Conservation (phyloP, 2,329 filamentous ascomycete species). For the Alternaria triticimaculans region DNA sequence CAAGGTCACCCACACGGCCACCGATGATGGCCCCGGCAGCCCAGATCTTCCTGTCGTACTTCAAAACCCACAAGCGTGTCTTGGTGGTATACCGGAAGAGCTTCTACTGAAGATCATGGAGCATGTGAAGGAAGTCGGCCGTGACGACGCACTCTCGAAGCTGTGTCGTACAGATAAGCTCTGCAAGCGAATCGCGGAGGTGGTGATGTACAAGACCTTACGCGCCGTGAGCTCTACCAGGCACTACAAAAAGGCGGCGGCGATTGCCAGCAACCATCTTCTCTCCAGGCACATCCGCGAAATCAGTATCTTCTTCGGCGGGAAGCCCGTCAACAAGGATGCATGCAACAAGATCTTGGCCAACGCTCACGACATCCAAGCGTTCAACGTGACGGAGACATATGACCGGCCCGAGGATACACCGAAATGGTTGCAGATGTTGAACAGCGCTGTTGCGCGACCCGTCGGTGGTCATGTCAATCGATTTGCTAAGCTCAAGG, state of each 20-base stretch:
- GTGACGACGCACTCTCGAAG: not conserved
- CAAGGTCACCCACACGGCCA: not conserved
- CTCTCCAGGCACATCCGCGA: not conserved
- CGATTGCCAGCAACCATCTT: not conserved
- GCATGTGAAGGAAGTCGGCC: not conserved
- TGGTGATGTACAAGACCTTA: conserved; percentile 4
- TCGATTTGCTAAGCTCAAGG: conserved; percentile 1
- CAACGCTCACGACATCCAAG: not conserved
- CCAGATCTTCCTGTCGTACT: not conserved
- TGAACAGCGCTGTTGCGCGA: not conserved
- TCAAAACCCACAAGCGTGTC: conserved; percentile 4
- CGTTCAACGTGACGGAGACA: not conserved
- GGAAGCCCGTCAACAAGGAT: not conserved
- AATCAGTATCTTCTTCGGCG: not conserved
- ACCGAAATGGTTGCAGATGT: not conserved
- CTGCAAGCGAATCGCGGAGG: conserved; percentile 7
- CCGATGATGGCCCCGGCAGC: not conserved
- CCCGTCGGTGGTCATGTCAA: not conserved
- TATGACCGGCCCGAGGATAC: not conserved
- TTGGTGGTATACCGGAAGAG: conserved; percentile 11
- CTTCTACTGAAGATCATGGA: conserved; percentile 2
- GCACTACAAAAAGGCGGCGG: rapidly evolving
- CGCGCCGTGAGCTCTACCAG: not conserved
- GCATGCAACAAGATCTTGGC: not conserved
- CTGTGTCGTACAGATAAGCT: conserved; percentile 6